phyloP scores from a whole-genome alignment of 805 yeast genomes.

The Sungouiozyma intestinalis region DNA sequence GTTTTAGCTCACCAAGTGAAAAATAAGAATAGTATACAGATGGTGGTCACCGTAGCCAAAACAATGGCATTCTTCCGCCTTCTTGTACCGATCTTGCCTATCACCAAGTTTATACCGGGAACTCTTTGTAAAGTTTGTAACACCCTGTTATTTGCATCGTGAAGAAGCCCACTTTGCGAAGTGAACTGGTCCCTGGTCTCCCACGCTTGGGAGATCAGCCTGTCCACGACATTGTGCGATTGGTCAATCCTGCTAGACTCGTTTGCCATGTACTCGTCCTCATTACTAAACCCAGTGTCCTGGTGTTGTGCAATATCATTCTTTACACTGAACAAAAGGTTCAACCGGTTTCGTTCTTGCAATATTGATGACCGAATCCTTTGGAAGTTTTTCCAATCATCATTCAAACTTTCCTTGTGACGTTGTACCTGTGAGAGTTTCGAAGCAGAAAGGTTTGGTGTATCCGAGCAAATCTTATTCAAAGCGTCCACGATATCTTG shows the following conservation, averaged over 20 bases:
- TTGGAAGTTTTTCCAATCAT: conserved; percentile 53
- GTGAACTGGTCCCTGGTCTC: conserved; percentile 79
- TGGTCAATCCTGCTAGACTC: conserved; percentile 66
- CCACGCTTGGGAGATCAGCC: conserved; percentile 72
- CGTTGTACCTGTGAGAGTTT: conserved; percentile 74
- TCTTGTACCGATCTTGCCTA: conserved; percentile 75
- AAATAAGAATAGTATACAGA: conserved; percentile 62
- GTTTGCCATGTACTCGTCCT: conserved; percentile 65
- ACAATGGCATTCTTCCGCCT: conserved; percentile 81
- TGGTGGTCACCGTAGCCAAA: conserved; percentile 60
- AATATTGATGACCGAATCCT: conserved; percentile 48
- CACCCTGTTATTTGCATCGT: conserved; percentile 53
- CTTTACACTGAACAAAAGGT: conserved; percentile 65
- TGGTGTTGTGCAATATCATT: conserved; percentile 68
- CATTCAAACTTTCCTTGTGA: conserved; percentile 65
- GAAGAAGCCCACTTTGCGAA: conserved; percentile 57
- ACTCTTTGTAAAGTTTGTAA: conserved; percentile 51
- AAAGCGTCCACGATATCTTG: conserved; percentile 44
- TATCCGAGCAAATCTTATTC: conserved; percentile 45
- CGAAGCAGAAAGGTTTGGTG: conserved; percentile 51
- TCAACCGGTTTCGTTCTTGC: conserved; percentile 69
- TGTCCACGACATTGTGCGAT: conserved; percentile 68
- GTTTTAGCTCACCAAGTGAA: conserved; percentile 32
- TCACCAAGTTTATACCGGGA: conserved; percentile 74
- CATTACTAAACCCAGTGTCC: conserved; percentile 22